Evolutionary conservation across 306 rosid genomes (phyloP).

Genomic region (Malus sieversii): DNA sequence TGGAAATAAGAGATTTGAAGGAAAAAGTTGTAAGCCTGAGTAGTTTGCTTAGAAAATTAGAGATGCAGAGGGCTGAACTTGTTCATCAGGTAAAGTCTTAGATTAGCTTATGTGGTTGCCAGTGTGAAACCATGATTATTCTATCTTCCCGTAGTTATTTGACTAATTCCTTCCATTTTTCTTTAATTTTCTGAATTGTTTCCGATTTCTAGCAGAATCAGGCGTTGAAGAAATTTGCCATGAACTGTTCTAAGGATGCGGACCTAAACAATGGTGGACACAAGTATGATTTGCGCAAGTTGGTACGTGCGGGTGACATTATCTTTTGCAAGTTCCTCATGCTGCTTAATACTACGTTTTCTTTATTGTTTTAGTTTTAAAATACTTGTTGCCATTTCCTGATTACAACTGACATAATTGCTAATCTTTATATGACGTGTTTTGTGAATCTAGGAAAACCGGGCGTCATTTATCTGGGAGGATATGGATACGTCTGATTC

Average conservation of each 20-base stretch:
- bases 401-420: not conserved
- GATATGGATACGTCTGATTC: constrained; percentile 82
- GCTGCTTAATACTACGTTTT: not conserved
- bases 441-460: constrained; percentile 42
- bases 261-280: constrained; percentile 29
- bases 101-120: constrained; percentile 24
- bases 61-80: constrained; percentile 60
- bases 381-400: not conserved
- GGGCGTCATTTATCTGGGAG: constrained; percentile 47
- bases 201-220: constrained; percentile 29
- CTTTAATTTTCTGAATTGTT: not conserved
- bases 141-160: not conserved
- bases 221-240: constrained; percentile 31
- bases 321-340: not conserved
- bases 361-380: not conserved
- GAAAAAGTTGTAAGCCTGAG: constrained; percentile 61
- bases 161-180: not conserved
- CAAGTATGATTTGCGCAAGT: constrained; percentile 50
- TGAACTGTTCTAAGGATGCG: constrained; percentile 5
- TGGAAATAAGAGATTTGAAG: constrained; percentile 70
- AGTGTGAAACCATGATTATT: not conserved
- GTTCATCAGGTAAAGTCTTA: constrained; percentile 46
- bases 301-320: constrained; percentile 32
- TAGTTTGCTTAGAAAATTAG: constrained; percentile 48
- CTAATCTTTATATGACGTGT: not conserved